These are phyloP conservation scores for Paramecium tetraurelia DNA, from an alignment of 73 alveolate genomes.

Conservation along the genomic window DNA sequence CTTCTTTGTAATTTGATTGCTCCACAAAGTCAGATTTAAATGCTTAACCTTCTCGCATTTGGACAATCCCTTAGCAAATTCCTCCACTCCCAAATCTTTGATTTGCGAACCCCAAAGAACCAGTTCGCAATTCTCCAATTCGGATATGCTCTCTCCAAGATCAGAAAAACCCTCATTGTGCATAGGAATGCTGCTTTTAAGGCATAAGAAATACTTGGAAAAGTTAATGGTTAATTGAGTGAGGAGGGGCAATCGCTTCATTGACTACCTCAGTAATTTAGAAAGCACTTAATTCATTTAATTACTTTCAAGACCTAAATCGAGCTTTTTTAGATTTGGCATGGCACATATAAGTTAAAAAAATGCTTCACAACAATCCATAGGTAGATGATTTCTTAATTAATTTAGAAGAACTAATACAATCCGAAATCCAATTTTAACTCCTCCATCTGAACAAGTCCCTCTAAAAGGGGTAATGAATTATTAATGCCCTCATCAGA, in stretches of 20 bases:
- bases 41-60: neutral
- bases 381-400: conserved; percentile 6
- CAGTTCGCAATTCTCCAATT: neutral
- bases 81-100: conserved; percentile 28
- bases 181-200: neutral
- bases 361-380: conserved; percentile 50
- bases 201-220: neutral
- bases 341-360: neutral
- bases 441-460: neutral
- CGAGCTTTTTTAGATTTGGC: neutral
- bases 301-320: conserved; percentile 18
- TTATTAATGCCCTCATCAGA: conserved; percentile 32
- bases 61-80: neutral
- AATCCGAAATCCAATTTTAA: conserved; percentile 33
- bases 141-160: neutral
- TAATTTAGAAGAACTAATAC: neutral
- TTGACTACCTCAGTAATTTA: neutral
- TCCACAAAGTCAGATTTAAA: conserved; percentile 4
- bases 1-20: neutral
- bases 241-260: neutral
- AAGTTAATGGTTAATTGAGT: neutral
- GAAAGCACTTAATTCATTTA: conserved; percentile 16
- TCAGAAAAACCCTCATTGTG: conserved; percentile 26
- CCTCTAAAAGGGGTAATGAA: neutral
- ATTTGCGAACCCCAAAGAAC: neutral